These are phyloP conservation scores for Nelumbo lutea DNA, from an alignment of 164 flowering plant species.

Conservation along the genomic window DNA sequence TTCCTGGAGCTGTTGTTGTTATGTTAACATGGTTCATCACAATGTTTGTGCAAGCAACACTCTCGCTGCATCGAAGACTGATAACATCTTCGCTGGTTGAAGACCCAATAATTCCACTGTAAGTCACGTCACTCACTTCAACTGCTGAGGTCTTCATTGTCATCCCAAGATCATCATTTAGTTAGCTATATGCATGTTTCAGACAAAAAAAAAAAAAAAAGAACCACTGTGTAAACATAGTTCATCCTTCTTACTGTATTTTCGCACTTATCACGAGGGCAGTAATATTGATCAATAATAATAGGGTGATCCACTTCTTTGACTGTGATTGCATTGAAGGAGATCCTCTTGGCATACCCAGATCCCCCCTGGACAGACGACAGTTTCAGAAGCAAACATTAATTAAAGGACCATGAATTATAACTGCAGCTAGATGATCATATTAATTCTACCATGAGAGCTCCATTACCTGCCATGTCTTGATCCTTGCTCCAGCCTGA, in stretches of 20 bases:
- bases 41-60: slow-evolving; percentile 11
- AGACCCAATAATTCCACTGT: slow-evolving; percentile 13
- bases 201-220: neutral
- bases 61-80: slow-evolving; percentile 15
- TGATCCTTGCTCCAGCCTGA: slow-evolving; percentile 54
- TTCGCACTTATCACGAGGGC: slow-evolving; percentile 1
- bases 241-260: neutral
- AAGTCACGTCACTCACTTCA: slow-evolving; percentile 16
- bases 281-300: slow-evolving; percentile 42
- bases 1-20: neutral
- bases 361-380: slow-evolving; percentile 24
- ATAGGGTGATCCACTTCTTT: slow-evolving; percentile 26
- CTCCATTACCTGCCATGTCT: slow-evolving; percentile 46
- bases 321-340: slow-evolving; percentile 20
- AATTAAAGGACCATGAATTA: no score
- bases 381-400: neutral
- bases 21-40: neutral
- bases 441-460: neutral
- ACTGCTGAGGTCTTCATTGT: slow-evolving; percentile 12
- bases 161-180: neutral
- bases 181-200: no score
- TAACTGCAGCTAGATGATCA: neutral
- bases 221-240: neutral
- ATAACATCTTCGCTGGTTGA: slow-evolving; percentile 1
- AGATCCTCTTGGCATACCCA: slow-evolving; percentile 32